Percentiles rank a stretch among this genome's conserved stretches.
These are phyloP conservation scores for Elsinoe batatas DNA, from an alignment of 2,329 filamentous ascomycete species.

Conservation along the genomic window DNA sequence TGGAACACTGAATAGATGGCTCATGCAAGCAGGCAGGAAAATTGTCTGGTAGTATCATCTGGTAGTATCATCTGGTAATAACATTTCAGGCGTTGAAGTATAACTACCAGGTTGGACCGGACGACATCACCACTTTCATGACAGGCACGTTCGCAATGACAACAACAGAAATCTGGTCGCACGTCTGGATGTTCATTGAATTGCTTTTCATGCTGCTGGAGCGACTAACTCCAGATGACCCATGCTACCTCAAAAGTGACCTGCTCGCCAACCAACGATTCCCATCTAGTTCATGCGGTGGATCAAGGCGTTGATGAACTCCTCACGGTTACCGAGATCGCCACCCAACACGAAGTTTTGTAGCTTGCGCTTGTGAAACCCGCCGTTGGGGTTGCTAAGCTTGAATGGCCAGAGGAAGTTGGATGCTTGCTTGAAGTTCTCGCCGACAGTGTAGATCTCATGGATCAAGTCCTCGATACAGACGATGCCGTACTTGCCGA, in stretches of 20 bases:
- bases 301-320: slow-evolving; percentile 93
- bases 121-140: background rate
- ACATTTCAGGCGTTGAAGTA: too few species aligned
- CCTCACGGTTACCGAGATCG: slow-evolving; percentile 97
- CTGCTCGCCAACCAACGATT: background rate
- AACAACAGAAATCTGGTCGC: background rate
- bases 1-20: too few species aligned
- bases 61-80: too few species aligned
- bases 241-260: slow-evolving; percentile 5
- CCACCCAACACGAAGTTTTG: slow-evolving; percentile 98
- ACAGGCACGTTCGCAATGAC: background rate
- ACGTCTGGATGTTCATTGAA: slow-evolving; percentile 1
- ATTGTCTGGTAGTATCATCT: too few species aligned
- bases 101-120: too few species aligned
- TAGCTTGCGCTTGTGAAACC: slow-evolving; percentile 95
- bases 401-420: slow-evolving; percentile 99
- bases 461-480: slow-evolving; percentile 99
- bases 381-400: slow-evolving; percentile 95
- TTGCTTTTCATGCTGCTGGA: slow-evolving; percentile 9
- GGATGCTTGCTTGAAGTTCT: slow-evolving; percentile 95
- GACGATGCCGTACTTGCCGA: slow-evolving; percentile 98
- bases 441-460: slow-evolving; percentile 97
- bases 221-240: slow-evolving; percentile 8
- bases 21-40: too few species aligned
- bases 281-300: slow-evolving; percentile 86